These are phyloP conservation scores for Globisporangium nagaii DNA, from an alignment of 352 stramenopile species.

Conservation along the genomic window DNA sequence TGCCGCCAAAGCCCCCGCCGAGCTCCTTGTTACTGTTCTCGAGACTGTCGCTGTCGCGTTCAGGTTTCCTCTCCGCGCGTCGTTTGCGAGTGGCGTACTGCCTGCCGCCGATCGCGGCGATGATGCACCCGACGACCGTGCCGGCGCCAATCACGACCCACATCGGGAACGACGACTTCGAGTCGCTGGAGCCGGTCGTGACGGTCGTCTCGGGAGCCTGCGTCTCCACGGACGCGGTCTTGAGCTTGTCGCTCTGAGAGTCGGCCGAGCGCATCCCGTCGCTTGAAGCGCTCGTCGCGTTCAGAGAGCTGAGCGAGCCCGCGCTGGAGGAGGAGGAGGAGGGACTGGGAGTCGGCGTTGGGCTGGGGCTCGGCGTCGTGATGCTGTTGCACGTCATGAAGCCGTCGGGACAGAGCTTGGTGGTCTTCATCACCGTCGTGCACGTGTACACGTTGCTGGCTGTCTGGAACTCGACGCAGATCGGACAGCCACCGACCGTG, in stretches of 20 bases:
- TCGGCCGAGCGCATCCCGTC: background rate
- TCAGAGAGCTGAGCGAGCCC: background rate
- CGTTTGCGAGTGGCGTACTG: background rate
- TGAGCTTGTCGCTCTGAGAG: constrained; percentile 2
- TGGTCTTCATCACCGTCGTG: constrained; percentile 5
- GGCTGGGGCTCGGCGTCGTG: background rate
- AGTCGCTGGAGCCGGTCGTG: background rate
- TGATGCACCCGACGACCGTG: constrained; percentile 4
- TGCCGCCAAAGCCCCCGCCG: background rate
- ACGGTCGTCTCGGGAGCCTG: background rate
- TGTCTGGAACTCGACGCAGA: constrained; percentile 7
- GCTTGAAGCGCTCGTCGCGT: background rate
- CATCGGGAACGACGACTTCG: background rate
- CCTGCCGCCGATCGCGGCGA: constrained; percentile 4
- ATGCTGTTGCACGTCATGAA: background rate
- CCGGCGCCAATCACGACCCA: constrained; percentile 5
- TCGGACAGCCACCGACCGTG: constrained; percentile 6
- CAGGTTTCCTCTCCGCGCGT: background rate
- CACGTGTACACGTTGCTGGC: background rate
- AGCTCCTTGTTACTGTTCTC: background rate
- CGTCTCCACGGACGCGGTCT: background rate
- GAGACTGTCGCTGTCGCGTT: background rate
- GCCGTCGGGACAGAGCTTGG: background rate
- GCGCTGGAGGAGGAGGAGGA: background rate
- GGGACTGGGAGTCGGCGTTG: background rate